phyloP scores from a whole-genome alignment of 768 basidiomycete species.

The Clitopilus hobsonii region DNA sequence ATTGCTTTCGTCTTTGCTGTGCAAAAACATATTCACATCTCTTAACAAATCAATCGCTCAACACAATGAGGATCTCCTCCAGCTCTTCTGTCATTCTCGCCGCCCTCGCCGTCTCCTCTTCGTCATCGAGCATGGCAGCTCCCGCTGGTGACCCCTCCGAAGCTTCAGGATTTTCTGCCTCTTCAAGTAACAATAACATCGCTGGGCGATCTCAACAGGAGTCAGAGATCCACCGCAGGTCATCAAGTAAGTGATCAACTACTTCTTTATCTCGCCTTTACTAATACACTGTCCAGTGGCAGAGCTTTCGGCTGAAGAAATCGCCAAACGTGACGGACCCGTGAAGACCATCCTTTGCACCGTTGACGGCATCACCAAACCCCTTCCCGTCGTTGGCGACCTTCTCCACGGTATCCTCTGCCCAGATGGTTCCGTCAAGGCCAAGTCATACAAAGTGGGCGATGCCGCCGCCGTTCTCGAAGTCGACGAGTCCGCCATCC shows the following conservation, averaged over 20 bases:
- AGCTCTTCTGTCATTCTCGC: conserved; percentile 45
- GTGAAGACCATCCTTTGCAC: background rate
- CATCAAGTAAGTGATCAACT: background rate
- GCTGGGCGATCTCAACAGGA: conserved; percentile 12
- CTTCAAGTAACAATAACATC: conserved; percentile 16
- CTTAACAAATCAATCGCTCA: conserved; percentile 10
- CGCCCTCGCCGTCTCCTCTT: conserved; percentile 45
- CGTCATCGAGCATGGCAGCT: conserved; percentile 40
- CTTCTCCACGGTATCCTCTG: background rate
- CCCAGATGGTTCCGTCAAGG: background rate
- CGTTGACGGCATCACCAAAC: background rate
- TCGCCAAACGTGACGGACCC: background rate
- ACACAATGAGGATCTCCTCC: conserved; percentile 38
- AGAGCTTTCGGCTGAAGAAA: background rate
- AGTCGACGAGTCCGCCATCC: background rate
- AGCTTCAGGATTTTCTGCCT: conserved; percentile 15
- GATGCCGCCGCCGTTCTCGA: background rate
- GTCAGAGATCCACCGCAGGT: conserved; percentile 2
- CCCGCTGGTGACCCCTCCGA: conserved; percentile 21
- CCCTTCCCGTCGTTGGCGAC: background rate
- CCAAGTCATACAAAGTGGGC: background rate
- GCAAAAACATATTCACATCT: conserved; percentile 11
- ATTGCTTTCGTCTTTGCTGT: conserved; percentile 5
- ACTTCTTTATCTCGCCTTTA: background rate
- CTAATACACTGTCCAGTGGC: background rate